phyloP scores from a whole-genome alignment of 2,329 filamentous ascomycete species.

The Apiospora malaysiana region DNA sequence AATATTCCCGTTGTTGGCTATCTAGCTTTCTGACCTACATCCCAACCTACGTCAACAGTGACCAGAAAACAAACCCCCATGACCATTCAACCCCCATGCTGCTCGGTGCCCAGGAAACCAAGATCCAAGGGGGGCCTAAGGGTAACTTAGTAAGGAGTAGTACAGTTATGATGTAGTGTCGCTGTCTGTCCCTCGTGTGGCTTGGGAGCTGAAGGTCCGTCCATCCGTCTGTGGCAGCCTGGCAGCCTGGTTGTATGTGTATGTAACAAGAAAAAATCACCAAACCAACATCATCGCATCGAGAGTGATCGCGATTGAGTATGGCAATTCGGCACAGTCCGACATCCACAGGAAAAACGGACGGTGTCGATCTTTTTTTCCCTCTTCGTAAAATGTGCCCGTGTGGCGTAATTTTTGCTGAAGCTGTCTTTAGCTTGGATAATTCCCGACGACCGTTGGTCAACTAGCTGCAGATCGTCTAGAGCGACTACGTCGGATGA shows the following conservation, averaged over 20 bases:
- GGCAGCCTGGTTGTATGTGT: background rate
- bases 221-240: background rate
- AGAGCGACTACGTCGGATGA: background rate
- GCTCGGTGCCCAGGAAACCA: background rate
- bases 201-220: conserved; percentile 11
- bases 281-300: background rate
- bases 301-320: background rate
- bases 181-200: background rate
- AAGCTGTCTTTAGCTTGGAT: background rate
- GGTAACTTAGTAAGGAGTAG: background rate
- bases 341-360: background rate
- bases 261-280: too few species aligned
- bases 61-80: background rate
- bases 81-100: background rate
- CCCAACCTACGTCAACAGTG: background rate
- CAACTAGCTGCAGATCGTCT: conserved; percentile 1
- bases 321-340: background rate
- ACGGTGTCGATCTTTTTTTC: background rate
- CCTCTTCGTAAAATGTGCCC: too few species aligned
- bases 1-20: background rate
- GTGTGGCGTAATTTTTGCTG: background rate
- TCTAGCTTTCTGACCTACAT: background rate
- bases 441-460: background rate
- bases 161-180: background rate
- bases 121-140: background rate